Evolutionary conservation across 1,139 yeast genomes (phyloP).

Genomic region (Candida neerlandica): DNA sequence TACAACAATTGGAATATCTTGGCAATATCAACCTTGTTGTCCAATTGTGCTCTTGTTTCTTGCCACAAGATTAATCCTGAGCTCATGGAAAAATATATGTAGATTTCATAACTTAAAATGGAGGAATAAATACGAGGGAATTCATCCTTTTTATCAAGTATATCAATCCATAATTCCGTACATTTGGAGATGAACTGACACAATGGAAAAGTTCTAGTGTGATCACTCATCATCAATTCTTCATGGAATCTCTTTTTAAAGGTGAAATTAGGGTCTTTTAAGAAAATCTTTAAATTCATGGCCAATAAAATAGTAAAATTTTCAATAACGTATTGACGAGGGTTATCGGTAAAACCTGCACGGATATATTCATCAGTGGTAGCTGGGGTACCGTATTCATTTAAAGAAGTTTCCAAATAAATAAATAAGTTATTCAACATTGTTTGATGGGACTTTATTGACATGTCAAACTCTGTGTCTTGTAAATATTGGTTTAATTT

Average conservation of each 20-base stretch:
- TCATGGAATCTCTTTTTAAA: slow-evolving; percentile 62
- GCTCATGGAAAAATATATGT: slow-evolving; percentile 58
- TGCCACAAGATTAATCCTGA: slow-evolving; percentile 70
- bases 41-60: slow-evolving; percentile 58
- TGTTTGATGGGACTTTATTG: slow-evolving; percentile 43
- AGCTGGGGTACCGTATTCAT: slow-evolving; percentile 49
- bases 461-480: slow-evolving; percentile 40
- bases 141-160: slow-evolving; percentile 35
- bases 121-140: slow-evolving; percentile 46
- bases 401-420: slow-evolving; percentile 44
- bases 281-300: slow-evolving; percentile 53
- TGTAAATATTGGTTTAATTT: slow-evolving; percentile 42
- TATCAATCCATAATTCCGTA: slow-evolving; percentile 41
- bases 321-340: slow-evolving; percentile 43
- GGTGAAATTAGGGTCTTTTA: slow-evolving; percentile 57
- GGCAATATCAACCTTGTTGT: slow-evolving; percentile 48
- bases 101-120: slow-evolving; percentile 56
- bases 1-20: slow-evolving; percentile 46
- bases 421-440: slow-evolving; percentile 46
- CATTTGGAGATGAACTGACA: slow-evolving; percentile 38
- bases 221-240: slow-evolving; percentile 55
- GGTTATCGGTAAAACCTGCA: slow-evolving; percentile 52
- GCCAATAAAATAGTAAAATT: slow-evolving; percentile 46
- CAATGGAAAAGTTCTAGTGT: slow-evolving; percentile 46
- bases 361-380: slow-evolving; percentile 48